Evolutionary conservation across 2,329 filamentous ascomycete species (phyloP), one percentile per base, ranked within the genome.

Genomic region (Penicillium sp.): DNA sequence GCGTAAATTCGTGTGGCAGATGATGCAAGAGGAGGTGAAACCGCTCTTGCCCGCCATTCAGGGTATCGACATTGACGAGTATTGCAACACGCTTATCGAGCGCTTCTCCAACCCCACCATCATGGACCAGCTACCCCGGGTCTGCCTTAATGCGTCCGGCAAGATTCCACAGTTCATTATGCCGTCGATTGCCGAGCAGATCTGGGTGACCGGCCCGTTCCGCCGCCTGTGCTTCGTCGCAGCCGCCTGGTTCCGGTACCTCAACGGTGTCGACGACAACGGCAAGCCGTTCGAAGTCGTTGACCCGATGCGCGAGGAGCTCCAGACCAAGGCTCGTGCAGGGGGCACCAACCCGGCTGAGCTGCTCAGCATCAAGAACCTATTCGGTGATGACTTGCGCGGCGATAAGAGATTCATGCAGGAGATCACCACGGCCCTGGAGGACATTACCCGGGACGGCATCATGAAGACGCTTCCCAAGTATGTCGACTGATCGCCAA

Each of bases 31-130:
- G 35, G 79, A 81, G 66, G 78, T 80, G 50, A 80, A 80, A 69
- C 79, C 79, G 0, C 69, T 79, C 14, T 68, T 81, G 31, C 79
- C 79, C 20, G 72, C 71, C 7, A 81, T 81, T 33, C 69, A 72
- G 0, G 79, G 77, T 33, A 77, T 81, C 53, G 66, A 79, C 59
- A 75, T 81, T 46, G 77, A 81, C 57, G 57, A 76, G 58, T 81
- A 81, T 68, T 79, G 77, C 71, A 67, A 74, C 54, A 81, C 78
- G 0, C 74, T 81, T 40, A 75, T 81, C 54, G 77, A 79, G 65
- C 79, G 79, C 33, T 81, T 81, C 71, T 76, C 76, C 62, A 81
- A 81, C 76, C 78, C 79, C 0, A 80, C 78, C 48, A 80, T 81
- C 61, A 79, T 75, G 77, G 79, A 81, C 53, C 78, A 80, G 68